phyloP scores from a whole-genome alignment of 148 eudicot species.

The Simmondsia chinensis region DNA sequence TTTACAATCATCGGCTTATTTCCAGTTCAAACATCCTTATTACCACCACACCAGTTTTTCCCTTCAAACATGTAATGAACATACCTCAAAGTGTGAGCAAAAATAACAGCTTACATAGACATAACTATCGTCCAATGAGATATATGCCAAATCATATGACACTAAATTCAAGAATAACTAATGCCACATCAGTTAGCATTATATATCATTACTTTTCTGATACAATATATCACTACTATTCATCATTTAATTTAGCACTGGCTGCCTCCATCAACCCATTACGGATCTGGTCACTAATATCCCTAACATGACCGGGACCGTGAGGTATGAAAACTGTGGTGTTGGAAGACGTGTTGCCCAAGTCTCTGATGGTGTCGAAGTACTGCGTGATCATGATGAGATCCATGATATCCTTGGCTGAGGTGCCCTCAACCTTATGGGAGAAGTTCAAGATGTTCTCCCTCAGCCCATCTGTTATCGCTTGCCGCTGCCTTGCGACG shows the following conservation, averaged over 20 bases:
- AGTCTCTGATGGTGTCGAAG: conserved; percentile 90
- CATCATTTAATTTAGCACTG: conserved; percentile 22
- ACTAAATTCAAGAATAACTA: too few relatives aligned
- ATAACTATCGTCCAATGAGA: too few relatives aligned
- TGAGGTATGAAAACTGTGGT: conserved; percentile 96
- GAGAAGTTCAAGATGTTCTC: conserved; percentile 96
- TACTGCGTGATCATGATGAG: conserved; percentile 97
- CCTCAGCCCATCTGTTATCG: conserved; percentile 90
- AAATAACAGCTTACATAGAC: too few relatives aligned
- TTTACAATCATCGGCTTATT: too few relatives aligned
- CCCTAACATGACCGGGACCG: conserved; percentile 94
- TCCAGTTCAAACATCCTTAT: too few relatives aligned
- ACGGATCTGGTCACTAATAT: conserved; percentile 83
- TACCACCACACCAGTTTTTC: too few relatives aligned
- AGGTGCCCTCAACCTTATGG: conserved; percentile 79
- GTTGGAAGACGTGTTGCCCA: conserved; percentile 83
- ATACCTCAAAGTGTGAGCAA: too few relatives aligned
- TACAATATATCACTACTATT: too few relatives aligned
- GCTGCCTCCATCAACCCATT: conserved; percentile 88
- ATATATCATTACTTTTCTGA: too few relatives aligned
- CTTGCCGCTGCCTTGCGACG: conserved; percentile 97
- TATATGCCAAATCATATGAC: too few relatives aligned
- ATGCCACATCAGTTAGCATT: too few relatives aligned
- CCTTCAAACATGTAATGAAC: too few relatives aligned
- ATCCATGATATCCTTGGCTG: conserved; percentile 96